Percentiles rank a stretch among this genome's conserved stretches.
These are phyloP conservation scores for Dictyostelium citrinum DNA, from an alignment of 78 protist genomes.

Conservation along the genomic window DNA sequence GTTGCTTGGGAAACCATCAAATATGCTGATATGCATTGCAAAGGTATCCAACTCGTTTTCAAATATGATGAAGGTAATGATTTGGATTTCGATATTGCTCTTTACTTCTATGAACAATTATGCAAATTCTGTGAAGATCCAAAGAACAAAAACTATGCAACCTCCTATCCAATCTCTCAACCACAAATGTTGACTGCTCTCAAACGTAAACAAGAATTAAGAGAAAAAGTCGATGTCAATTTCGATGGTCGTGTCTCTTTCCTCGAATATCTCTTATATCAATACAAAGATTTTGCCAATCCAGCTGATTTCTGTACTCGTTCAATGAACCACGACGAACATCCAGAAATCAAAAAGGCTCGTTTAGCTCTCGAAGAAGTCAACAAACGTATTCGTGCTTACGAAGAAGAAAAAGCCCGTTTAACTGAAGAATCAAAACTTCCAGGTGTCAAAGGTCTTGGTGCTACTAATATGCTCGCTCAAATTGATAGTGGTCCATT, in stretches of 20 bases:
- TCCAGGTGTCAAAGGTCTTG: conserved; percentile 82
- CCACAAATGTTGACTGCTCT: conserved; percentile 84
- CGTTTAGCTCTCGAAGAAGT: conserved; percentile 88
- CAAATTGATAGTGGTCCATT: conserved; percentile 80
- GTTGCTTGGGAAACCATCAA: conserved; percentile 67
- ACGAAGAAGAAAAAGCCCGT: conserved; percentile 83
- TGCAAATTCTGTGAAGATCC: conserved; percentile 83
- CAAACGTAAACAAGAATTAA: conserved; percentile 84
- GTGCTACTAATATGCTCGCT: conserved; percentile 84
- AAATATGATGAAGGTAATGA: conserved; percentile 85
- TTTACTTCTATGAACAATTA: conserved; percentile 80
- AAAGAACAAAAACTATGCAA: conserved; percentile 48
- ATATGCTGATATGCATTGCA: conserved; percentile 86
- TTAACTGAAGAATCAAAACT: conserved; percentile 37
- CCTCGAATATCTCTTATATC: conserved; percentile 83
- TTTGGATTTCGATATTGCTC: conserved; percentile 82
- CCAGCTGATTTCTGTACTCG: conserved; percentile 87
- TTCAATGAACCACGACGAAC: conserved; percentile 81
- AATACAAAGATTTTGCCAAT: conserved; percentile 84
- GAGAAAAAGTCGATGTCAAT: conserved; percentile 87
- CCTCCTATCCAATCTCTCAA: conserved; percentile 13
- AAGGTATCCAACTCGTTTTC: conserved; percentile 79
- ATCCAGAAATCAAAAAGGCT: conserved; percentile 87
- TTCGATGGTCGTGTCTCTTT: conserved; percentile 86
- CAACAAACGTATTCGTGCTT: conserved; percentile 83